Base-by-base conservation (phyloP, 768 basidiomycete genomes). In the Podaxis sp. region DNA sequence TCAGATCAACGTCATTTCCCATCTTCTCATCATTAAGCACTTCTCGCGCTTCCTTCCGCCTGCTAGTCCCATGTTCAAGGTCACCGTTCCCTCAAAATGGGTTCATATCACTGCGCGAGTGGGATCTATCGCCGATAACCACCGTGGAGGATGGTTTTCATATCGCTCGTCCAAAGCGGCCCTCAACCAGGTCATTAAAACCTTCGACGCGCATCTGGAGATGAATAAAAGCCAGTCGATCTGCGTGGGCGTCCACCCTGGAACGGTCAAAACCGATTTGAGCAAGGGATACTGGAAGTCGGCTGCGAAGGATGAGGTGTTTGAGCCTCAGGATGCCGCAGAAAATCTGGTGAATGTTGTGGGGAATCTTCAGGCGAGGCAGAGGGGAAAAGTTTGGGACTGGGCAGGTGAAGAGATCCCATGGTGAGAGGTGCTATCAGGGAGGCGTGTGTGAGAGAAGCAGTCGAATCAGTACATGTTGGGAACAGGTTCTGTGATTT, bases 131-230 rank as follows among this genome's bases (percentile, higher is more conserved):
- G 76, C 79, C 19, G 85, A 88, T 67, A 88, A 87, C 68, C 73
- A 71, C 26, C 77, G 76, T 24, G 86, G 85, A 17, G 86, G 85
- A 40, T 87, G 85, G 85, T 87, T 82, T 68, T 86, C 84, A 36
- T 87, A 87, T 70, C 82, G 85, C 28, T 76, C 83, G 19, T 86
- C 84, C 56, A 87, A 87, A 70, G 82, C 86, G 0, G 85, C 86
- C 55, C 79, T 88, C 53, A 86, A 88, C 66, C 85, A 87, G 66
- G 79, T 82, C n/a, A 69, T 87, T 69, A 83, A 82, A 65, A 87
- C 84, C 17, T 86, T 86, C 66, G 84, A 88, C 70, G 65, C 82
- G 53, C 79, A 87, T 59, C 73, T 87, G 39, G 71, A 80, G 67
- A 74, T 79, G 72, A 79, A 80, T 66, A 78, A 77, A 55, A 74